These are phyloP conservation scores for Suillus fuscotomentosus DNA, from an alignment of 768 basidiomycete genomes.

Conservation along the genomic window DNA sequence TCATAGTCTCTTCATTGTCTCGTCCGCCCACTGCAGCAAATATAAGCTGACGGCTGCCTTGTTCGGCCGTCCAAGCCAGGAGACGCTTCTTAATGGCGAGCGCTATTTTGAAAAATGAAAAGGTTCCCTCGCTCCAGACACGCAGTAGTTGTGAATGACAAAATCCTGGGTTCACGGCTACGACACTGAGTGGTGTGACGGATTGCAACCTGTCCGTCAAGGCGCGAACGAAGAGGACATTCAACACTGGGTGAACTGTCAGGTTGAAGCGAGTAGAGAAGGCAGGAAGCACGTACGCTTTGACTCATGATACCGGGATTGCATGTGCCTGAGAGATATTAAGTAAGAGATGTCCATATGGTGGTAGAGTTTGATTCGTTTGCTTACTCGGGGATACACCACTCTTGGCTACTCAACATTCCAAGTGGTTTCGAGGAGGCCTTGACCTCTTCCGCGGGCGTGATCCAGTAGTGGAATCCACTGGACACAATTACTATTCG, in stretches of 20 bases:
- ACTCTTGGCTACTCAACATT: constrained; percentile 21
- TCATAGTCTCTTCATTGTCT: too few relatives aligned
- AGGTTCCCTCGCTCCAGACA: background rate
- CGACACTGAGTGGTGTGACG: background rate
- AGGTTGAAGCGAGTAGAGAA: too few relatives aligned
- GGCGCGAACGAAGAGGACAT: constrained; percentile 29
- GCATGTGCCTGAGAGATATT: constrained; percentile 14
- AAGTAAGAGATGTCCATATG: too few relatives aligned
- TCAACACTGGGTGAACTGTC: constrained; percentile 21
- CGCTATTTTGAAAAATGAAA: background rate
- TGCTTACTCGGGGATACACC: constrained; percentile 19
- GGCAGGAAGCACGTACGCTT: constrained; percentile 22
- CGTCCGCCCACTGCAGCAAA: too few relatives aligned
- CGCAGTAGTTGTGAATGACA: constrained; percentile 27
- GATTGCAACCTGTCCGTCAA: constrained; percentile 23
- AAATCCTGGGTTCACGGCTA: constrained; percentile 27
- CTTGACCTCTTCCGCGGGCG: constrained; percentile 19
- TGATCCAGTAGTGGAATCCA: constrained; percentile 20
- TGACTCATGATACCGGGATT: constrained; percentile 18
- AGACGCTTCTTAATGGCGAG: constrained; percentile 7
- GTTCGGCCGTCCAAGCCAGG: constrained; percentile 23
- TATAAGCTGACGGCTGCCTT: constrained; percentile 3
- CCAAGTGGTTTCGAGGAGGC: constrained; percentile 20
- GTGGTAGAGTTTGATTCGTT: too few relatives aligned
- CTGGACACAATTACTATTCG: constrained; percentile 34